A percentile compares a stretch with the other conserved stretches of the same genome.
These are phyloP conservation scores for Dipodascus albidus DNA, from an alignment of 805 yeast species.

Conservation along the genomic window DNA sequence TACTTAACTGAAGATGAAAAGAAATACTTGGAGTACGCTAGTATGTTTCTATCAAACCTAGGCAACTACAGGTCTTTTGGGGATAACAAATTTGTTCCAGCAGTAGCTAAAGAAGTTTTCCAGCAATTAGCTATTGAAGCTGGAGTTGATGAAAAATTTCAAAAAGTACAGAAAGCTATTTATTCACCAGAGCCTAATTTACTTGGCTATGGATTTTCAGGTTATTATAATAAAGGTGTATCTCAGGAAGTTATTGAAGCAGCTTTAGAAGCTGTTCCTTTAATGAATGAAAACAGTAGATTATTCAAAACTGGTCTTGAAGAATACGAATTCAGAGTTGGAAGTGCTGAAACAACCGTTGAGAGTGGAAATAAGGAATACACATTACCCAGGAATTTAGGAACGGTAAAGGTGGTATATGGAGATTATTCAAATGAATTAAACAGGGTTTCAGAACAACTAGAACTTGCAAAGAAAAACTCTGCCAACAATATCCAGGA, in stretches of 20 bases:
- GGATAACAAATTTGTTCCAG: constrained; percentile 75
- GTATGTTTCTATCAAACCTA: constrained; percentile 54
- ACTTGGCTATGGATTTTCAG: constrained; percentile 69
- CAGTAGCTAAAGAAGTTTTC: constrained; percentile 38
- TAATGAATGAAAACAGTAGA: constrained; percentile 66
- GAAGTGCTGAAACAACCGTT: constrained; percentile 41
- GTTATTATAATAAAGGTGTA: constrained; percentile 69
- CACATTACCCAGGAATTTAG: constrained; percentile 30
- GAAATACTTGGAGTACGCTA: constrained; percentile 46
- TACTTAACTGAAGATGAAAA: constrained; percentile 31
- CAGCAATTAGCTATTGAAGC: constrained; percentile 35
- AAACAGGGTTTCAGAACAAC: constrained; percentile 40
- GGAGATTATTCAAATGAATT: constrained; percentile 74
- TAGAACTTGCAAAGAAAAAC: constrained; percentile 43
- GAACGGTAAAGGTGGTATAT: constrained; percentile 42
- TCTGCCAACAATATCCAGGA: constrained; percentile 67
- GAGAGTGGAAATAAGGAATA: constrained; percentile 19
- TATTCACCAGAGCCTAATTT: constrained; percentile 40
- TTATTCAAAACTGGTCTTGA: constrained; percentile 41
- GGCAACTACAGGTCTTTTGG: constrained; percentile 80
- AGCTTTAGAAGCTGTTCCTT: constrained; percentile 58
- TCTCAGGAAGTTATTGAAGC: constrained; percentile 39
- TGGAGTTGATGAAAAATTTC: constrained; percentile 22
- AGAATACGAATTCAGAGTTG: constrained; percentile 54
- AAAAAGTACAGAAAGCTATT: constrained; percentile 29